Base-by-base conservation (phyloP, 176 grass and related monocot genomes). In the Phyllostachys edulis region DNA sequence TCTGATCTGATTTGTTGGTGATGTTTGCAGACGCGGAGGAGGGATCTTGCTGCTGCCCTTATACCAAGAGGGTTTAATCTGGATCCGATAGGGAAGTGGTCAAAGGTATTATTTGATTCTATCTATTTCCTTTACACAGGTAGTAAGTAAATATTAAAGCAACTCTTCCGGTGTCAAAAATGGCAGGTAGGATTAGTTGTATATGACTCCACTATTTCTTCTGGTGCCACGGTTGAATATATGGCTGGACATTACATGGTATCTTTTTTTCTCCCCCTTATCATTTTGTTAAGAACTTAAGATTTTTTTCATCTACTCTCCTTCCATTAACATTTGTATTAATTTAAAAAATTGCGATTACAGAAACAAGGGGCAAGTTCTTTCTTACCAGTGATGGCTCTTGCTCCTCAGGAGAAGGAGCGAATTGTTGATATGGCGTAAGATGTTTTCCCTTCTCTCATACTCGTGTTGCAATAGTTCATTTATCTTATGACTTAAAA, bases 301-400 rank as follows among this genome's bases (percentile, higher is more conserved):
- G 1, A 32, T 63, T 62, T 12, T 61, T 79, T 79, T 60, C 5
- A 38, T 51, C 69, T 67, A 26, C 70, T 12, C 17, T 76, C 13
- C 56, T 14, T 70, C 7, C 5, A 42, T 73, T 85, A 59, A 39
- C 56, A 59, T 65, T 87, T 14, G 63, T 38, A 34, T 55, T 79
- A 17, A 81, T 42, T 47, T 6, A 11, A 34, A 63, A 81, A 29
- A 62, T 56, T 71, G 10, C 44, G 11, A 87, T 38, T 85, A 76
- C 80, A 99, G 97, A 99, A 96, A 96, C 97, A 99, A 99, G 91
- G 90, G 64, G 93, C 97, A 47, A 99, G 90, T 94, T 99, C 97
- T 10, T 99, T 99, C 79, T 91, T 99, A 72, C 97, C 93, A 11
- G 97, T 99, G 76, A 99, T 99, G 93, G 97, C 93, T 42, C 97